Evolutionary conservation across 768 basidiomycete genomes (phyloP).

Genomic region (Piloderma croceum): DNA sequence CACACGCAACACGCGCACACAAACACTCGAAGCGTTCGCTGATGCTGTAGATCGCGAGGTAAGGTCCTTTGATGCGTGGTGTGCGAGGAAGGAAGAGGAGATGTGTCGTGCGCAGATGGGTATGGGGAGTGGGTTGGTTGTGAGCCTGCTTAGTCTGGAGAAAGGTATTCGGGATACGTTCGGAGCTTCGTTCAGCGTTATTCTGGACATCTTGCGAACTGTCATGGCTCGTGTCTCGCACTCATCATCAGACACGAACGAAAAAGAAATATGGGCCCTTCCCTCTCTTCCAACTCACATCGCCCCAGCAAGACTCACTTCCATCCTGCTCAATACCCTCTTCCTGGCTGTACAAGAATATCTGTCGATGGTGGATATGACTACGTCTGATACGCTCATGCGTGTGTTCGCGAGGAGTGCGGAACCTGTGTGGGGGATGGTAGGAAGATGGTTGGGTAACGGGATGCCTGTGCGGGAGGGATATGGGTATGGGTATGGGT

Average conservation of each 20-base stretch:
- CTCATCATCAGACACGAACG: constrained; percentile 8
- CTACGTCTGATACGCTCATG: constrained; percentile 52
- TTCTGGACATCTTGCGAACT: constrained; percentile 44
- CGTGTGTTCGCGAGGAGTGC: constrained; percentile 55
- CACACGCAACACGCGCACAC: constrained; percentile 6
- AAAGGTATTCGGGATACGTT: constrained; percentile 54
- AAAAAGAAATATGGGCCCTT: too few species aligned
- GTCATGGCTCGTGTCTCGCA: constrained; percentile 26
- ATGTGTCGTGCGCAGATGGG: constrained; percentile 60
- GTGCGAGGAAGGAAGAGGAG: constrained; percentile 58
- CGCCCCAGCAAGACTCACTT: constrained; percentile 35
- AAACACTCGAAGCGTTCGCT: constrained; percentile 75
- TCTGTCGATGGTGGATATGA: constrained; percentile 50
- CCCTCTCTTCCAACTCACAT: too few species aligned
- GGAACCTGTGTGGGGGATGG: constrained; percentile 72
- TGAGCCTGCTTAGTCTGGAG: constrained; percentile 64
- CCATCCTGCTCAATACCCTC: constrained; percentile 59
- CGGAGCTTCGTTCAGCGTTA: constrained; percentile 49
- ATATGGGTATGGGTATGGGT: constrained; percentile 25
- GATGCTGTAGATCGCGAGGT: constrained; percentile 66
- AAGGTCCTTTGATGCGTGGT: constrained; percentile 60
- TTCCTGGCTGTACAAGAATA: constrained; percentile 54
- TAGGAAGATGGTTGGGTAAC: constrained; percentile 64
- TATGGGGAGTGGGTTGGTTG: constrained; percentile 32
- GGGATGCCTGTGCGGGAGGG: constrained; percentile 56